Evolutionary conservation across 1,139 yeast genomes (phyloP).

Genomic region (Sugiyamaella paludigena): DNA sequence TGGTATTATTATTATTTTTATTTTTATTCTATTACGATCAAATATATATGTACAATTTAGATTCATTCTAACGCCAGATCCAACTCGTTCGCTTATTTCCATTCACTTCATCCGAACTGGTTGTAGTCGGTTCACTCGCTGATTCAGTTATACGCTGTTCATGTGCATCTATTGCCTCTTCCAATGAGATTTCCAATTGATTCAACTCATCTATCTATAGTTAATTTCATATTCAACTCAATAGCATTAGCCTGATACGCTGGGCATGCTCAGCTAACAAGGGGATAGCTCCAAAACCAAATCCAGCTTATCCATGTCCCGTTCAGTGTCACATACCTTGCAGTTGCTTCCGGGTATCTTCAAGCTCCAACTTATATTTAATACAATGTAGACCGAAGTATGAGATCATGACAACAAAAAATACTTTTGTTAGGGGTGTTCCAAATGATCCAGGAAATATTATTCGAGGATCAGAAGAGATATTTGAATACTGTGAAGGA

Average conservation of each 20-base stretch:
- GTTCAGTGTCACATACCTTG: conserved; percentile 12
- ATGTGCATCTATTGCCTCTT: not conserved
- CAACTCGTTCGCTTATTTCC: not conserved
- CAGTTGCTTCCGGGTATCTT: conserved; percentile 14
- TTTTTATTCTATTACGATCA: not conserved
- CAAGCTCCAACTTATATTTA: conserved; percentile 24
- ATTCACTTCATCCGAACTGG: not conserved
- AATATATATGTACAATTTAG: not conserved
- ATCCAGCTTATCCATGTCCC: not conserved
- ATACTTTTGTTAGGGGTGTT: conserved; percentile 23
- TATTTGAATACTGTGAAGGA: no score
- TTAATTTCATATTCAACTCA: conserved; percentile 12
- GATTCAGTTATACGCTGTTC: not conserved
- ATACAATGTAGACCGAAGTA: conserved; percentile 25
- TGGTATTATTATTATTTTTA: not conserved
- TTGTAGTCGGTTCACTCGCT: not conserved
- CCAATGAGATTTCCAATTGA: not conserved
- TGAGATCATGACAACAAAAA: conserved; percentile 22
- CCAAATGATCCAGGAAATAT: not conserved
- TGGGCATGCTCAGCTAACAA: not conserved
- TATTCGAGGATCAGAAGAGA: not conserved
- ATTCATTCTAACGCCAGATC: conserved; percentile 3
- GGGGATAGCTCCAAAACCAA: not conserved
- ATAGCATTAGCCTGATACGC: conserved; percentile 2
- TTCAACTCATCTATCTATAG: not conserved